Evolutionary conservation across 306 rosid genomes (phyloP), one percentile per base, ranked within the genome.

Genomic region (Oemleria cerasiformis): DNA sequence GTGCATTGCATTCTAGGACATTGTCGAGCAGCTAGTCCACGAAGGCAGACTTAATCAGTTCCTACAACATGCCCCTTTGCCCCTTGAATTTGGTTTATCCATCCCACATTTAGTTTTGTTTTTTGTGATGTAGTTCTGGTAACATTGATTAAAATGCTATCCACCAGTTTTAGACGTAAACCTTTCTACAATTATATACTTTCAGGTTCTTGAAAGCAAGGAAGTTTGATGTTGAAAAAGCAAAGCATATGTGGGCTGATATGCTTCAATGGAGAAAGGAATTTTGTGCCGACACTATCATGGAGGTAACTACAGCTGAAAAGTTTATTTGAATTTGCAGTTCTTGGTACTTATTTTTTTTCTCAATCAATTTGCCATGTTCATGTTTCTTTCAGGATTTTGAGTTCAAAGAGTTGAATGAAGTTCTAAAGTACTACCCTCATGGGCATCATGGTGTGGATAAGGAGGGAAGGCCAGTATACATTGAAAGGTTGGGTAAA

Each of bases 171-270:
- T 21, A 21, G 0, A 36, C 36, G 11, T 43, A 42, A 49, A 30
- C 13, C 51, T 49, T 70, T 47, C 55, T 64, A 69, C 66, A 30
- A 60, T 58, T 73, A n/a, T 43, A 50, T 53, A 59, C 47, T 72
- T 39, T 25, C 83, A 94, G 99, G 79, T 94, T 91, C 75, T 80
- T 94, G 50, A 94, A 94, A 80, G 99, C 99, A 65, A 92, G 99
- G 77, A 94, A 91, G 72, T 89, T 94, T 71, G 99, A 94, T 72
- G 61, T 82, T 43, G 97, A 94, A 70, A 94, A 85, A 23, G 96
- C 99, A 66, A 94, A 91, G 91, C 86, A 86, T 83, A 92, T 92
- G 98, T 92, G 96, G 96, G 91, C 90, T 4, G 96, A 92, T 78
- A 92, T 92, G 98, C 85, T 92, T 60, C 89, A 85, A 67, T 92